These are phyloP conservation scores for Plectranthus barbatus DNA, from an alignment of 257 asterid species.

Conservation along the genomic window DNA sequence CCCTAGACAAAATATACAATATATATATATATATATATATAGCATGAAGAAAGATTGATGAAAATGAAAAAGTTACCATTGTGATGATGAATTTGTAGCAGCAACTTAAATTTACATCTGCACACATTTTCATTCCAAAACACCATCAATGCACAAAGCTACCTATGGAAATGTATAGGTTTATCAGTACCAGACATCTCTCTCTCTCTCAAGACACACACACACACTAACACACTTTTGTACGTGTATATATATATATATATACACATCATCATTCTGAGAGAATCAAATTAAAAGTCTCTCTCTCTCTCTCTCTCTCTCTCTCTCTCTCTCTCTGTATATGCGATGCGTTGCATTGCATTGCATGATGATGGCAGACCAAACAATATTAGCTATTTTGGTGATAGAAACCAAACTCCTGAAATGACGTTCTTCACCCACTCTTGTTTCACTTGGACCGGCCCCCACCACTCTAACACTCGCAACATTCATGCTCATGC, in stretches of 20 bases:
- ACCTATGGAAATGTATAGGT: slow-evolving; percentile 14
- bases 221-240: not conserved
- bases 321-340: not conserved
- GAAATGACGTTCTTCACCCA: slow-evolving; percentile 38
- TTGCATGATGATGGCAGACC: not conserved
- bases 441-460: slow-evolving; percentile 9
- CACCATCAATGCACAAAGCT: slow-evolving; percentile 13
- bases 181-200: slow-evolving; percentile 18
- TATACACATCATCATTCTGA: not conserved
- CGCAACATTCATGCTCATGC: not conserved
- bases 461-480: not conserved
- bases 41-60: not conserved
- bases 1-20: not conserved
- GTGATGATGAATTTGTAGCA: not conserved
- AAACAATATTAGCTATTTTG: slow-evolving; percentile 19
- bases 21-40: too few relatives aligned
- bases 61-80: not conserved
- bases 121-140: not conserved
- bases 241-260: too few relatives aligned
- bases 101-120: not conserved
- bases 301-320: not conserved
- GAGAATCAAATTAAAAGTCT: not conserved
- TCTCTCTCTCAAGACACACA: slow-evolving; percentile 9
- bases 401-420: slow-evolving; percentile 34
- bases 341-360: not conserved